These are phyloP conservation scores for Skeletonema marinoi DNA, from an alignment of 108 stramenopile species.

Conservation along the genomic window DNA sequence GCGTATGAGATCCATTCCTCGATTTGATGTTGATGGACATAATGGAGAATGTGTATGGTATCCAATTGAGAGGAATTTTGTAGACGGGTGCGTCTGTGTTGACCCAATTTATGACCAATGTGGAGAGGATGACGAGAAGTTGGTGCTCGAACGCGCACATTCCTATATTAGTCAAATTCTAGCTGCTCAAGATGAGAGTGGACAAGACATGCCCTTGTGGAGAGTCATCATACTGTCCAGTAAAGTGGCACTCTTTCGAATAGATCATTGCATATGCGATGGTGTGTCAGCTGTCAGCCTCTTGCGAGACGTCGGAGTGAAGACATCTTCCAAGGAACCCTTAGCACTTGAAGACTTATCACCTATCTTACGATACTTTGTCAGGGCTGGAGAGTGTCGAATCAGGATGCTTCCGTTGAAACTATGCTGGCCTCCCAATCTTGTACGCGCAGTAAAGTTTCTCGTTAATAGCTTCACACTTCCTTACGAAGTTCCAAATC, in stretches of 20 bases:
- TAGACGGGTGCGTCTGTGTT: slow-evolving; percentile 6
- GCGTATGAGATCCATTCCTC: slow-evolving; percentile 22
- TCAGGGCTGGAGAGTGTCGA: slow-evolving; percentile 14
- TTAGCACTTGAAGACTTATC: slow-evolving; percentile 15
- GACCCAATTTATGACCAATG: background rate
- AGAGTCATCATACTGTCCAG: slow-evolving; percentile 16
- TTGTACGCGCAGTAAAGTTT: slow-evolving; percentile 1
- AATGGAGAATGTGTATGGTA: slow-evolving; percentile 14
- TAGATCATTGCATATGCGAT: slow-evolving; percentile 23
- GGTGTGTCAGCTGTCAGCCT: slow-evolving; percentile 14
- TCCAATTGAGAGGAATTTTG: background rate
- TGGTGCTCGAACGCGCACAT: slow-evolving; percentile 6
- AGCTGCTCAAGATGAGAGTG: slow-evolving; percentile 8
- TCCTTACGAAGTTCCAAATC: slow-evolving; percentile 3
- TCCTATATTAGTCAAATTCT: slow-evolving; percentile 9
- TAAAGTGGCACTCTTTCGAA: slow-evolving; percentile 4
- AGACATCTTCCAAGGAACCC: background rate
- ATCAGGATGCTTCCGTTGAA: slow-evolving; percentile 13
- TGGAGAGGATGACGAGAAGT: slow-evolving; percentile 1
- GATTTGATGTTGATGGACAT: background rate
- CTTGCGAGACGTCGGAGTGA: slow-evolving; percentile 11
- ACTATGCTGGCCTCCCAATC: slow-evolving; percentile 21
- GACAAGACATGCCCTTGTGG: slow-evolving; percentile 21
- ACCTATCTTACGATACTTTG: slow-evolving; percentile 5
- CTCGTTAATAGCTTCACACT: background rate